These are phyloP conservation scores for Nematocida homosporus DNA, from an alignment of 371 early-diverging fungal genomes.

Conservation along the genomic window DNA sequence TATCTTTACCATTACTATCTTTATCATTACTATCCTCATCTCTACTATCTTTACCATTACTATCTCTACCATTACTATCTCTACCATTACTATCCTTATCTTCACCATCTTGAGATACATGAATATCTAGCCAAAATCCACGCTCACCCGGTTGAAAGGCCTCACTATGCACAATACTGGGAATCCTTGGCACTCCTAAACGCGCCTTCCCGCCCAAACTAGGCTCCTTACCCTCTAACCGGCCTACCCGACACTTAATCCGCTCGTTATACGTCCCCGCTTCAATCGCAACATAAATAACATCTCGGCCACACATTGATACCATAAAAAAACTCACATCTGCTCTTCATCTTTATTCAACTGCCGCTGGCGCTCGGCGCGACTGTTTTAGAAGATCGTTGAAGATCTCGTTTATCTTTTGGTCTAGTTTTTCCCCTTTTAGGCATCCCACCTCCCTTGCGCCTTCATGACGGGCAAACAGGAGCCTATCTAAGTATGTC, in stretches of 20 bases:
- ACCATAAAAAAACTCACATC: too few relatives aligned
- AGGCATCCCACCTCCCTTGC: too few relatives aligned
- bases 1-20: background rate
- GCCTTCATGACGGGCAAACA: too few relatives aligned
- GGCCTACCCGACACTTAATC: slow-evolving; percentile 8
- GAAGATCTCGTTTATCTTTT: background rate
- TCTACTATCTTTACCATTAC: too few relatives aligned
- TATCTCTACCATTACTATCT: too few relatives aligned
- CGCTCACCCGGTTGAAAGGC: background rate
- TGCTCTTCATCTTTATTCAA: background rate
- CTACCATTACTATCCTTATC: background rate
- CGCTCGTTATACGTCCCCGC: slow-evolving; percentile 24
- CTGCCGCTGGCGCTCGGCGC: background rate
- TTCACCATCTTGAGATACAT: background rate
- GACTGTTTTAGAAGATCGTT: background rate
- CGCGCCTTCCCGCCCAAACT: background rate
- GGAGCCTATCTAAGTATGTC: too few relatives aligned
- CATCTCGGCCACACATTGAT: too few relatives aligned
- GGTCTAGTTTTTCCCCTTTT: too few relatives aligned
- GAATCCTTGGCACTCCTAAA: slow-evolving; percentile 21
- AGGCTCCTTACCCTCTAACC: slow-evolving; percentile 10
- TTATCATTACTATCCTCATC: slow-evolving; percentile 1
- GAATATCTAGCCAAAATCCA: background rate
- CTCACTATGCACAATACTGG: slow-evolving; percentile 15
- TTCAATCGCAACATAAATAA: too few relatives aligned